Evolutionary conservation across 768 basidiomycete genomes (phyloP), one percentile per base, ranked within the genome.

Genomic region (Gloeophyllum trabeum): DNA sequence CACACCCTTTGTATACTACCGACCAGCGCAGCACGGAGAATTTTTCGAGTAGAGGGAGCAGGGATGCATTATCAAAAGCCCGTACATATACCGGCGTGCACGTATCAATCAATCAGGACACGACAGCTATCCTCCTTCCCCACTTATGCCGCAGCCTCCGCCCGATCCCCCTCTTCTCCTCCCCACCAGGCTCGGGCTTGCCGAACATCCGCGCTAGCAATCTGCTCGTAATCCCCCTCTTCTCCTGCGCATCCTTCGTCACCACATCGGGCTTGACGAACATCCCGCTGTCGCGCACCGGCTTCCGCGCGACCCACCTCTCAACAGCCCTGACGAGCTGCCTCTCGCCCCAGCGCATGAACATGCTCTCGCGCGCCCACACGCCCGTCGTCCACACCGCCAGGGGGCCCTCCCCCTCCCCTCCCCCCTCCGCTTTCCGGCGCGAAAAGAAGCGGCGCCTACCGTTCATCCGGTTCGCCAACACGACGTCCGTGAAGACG

Each of bases 401-500:
- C 39, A 88, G 54, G 4, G 83, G 80, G 0, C 77, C 79, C 35
- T 44, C 24, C 32, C 45, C 45, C 35, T 41, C 32, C 41, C 39
- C 46, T 45, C 44, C 38, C 37, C 23, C 39, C 35, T 26, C 26
- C 21, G 32, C 25, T 20, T 21, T 52, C 56, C 42, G 24, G 4
- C 39, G 44, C 13, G 39, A 20, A 6, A 41, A 19, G 21, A 49
- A 28, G 24, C 43, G 34, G 16, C 41, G 40, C 21, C 50, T 44
- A 18, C 51, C 56, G 3, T 49, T 59, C 66, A 92, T 79, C 25
- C 89, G 77, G 51, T 86, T 82, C 6, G 89, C 82, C 59, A 97
- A 67, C 41, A 97, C 73, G 14, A 92, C 63, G 56, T 99, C 94
- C 0, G 94, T 99, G 52, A 96, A 84, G 40, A 97, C 62, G 7